A percentile compares a stretch with the other conserved stretches of the same genome.
These are phyloP conservation scores for Lentinula boryana DNA, from an alignment of 768 basidiomycete genomes.

Conservation along the genomic window DNA sequence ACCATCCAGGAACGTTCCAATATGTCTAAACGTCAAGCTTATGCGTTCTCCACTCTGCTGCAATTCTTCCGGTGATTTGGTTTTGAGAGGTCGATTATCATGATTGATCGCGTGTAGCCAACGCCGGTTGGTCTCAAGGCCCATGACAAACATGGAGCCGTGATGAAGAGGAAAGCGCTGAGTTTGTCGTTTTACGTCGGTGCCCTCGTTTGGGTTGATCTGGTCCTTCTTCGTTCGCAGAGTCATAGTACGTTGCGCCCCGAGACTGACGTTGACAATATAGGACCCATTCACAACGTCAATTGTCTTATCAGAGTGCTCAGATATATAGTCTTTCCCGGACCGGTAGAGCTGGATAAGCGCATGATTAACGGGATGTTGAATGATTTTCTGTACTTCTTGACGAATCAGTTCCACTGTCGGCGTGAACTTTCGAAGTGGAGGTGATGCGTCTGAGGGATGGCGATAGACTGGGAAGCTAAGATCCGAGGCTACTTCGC, in stretches of 20 bases:
- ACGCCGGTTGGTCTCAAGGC: constrained; percentile 60
- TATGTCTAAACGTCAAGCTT: constrained; percentile 74
- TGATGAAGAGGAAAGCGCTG: constrained; percentile 73
- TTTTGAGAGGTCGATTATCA: constrained; percentile 57
- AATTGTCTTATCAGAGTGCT: constrained; percentile 84
- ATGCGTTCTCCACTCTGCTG: constrained; percentile 59
- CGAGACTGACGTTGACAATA: constrained; percentile 78
- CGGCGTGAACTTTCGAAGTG: constrained; percentile 58
- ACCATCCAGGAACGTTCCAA: constrained; percentile 60
- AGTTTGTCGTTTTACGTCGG: constrained; percentile 13
- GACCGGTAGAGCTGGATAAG: constrained; percentile 77
- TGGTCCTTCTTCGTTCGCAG: constrained; percentile 60
- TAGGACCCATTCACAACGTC: constrained; percentile 70
- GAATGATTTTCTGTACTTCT: constrained; percentile 50
- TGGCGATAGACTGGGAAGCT: constrained; percentile 80
- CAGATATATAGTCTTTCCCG: constrained; percentile 79
- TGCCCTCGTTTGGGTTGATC: constrained; percentile 9
- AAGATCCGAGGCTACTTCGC: constrained; percentile 25
- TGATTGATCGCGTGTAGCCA: constrained; percentile 77
- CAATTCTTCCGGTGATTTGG: constrained; percentile 52
- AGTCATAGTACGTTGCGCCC: constrained; percentile 72
- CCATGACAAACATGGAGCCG: constrained; percentile 81
- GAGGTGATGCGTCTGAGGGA: constrained; percentile 74
- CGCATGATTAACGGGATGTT: constrained; percentile 76
- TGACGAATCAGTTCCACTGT: constrained; percentile 62